phyloP scores from a whole-genome alignment of 768 basidiomycete species.

The Sporobolomyces phaffii region DNA sequence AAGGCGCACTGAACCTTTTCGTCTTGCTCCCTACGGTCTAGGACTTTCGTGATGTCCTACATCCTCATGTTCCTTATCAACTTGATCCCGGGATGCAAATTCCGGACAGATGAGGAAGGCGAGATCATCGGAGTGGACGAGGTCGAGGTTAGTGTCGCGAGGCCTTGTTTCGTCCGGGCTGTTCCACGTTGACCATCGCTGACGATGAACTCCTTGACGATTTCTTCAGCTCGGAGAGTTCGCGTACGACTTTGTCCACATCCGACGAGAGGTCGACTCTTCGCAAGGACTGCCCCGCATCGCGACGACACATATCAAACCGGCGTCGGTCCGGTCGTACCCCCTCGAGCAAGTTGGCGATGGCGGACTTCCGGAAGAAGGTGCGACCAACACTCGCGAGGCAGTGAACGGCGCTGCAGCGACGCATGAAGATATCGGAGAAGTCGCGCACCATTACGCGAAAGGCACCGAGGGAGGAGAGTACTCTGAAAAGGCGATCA shows the following conservation, averaged over 20 bases:
- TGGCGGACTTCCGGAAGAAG: neutral
- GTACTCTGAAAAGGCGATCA: slow-evolving; percentile 7
- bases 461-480: neutral
- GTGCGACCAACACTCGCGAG: slow-evolving; percentile 19
- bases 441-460: neutral
- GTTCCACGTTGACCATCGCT: neutral
- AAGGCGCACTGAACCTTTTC: too few relatives aligned
- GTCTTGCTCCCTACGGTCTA: too few relatives aligned
- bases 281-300: slow-evolving; percentile 7
- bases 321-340: slow-evolving; percentile 25
- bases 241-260: slow-evolving; percentile 76
- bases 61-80: slow-evolving; percentile 51
- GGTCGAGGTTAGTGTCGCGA: slow-evolving; percentile 69
- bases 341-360: slow-evolving; percentile 3
- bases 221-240: slow-evolving; percentile 86
- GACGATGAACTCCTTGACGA: too few relatives aligned
- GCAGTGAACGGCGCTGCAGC: neutral
- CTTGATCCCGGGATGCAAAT: slow-evolving; percentile 54
- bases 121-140: slow-evolving; percentile 76
- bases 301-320: slow-evolving; percentile 18
- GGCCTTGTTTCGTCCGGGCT: neutral
- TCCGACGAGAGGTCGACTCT: slow-evolving; percentile 33
- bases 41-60: slow-evolving; percentile 47
- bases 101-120: slow-evolving; percentile 55
- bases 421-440: slow-evolving; percentile 7